phyloP scores from a whole-genome alignment of 1,284 basidiomycete genomes.

The Irpex sp. region DNA sequence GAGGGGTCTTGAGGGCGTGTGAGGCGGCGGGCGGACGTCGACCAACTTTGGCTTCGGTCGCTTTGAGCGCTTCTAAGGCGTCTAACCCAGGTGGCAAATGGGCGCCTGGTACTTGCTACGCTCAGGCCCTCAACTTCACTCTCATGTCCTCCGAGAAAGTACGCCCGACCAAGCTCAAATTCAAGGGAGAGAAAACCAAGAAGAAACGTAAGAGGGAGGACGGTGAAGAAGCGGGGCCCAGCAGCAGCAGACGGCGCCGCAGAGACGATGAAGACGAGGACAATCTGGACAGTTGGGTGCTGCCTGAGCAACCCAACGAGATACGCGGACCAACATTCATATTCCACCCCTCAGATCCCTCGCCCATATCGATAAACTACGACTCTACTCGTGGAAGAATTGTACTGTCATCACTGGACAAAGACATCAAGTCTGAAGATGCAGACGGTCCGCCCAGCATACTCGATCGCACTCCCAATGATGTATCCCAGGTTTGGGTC shows the following conservation, averaged over 20 bases:
- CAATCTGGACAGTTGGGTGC: conserved; percentile 74
- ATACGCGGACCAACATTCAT: conserved; percentile 84
- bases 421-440: conserved; percentile 43
- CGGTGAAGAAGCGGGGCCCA: conserved; percentile 40
- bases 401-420: conserved; percentile 58
- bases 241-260: conserved; percentile 45
- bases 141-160: conserved; percentile 48
- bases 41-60: conserved; percentile 37
- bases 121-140: conserved; percentile 2
- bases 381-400: conserved; percentile 75
- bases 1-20: conserved; percentile 50
- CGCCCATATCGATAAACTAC: conserved; percentile 71
- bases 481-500: conserved; percentile 87
- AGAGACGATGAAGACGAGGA: conserved; percentile 52
- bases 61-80: conserved; percentile 15
- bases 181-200: conserved; percentile 82
- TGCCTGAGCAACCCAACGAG: conserved; percentile 66
- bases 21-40: conserved; percentile 4
- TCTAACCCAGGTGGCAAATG: conserved; percentile 1
- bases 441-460: conserved; percentile 38
- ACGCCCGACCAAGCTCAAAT: conserved; percentile 72
- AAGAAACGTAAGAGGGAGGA: conserved; percentile 75
- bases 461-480: conserved; percentile 65
- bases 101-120: background rate
- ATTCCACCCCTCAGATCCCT: conserved; percentile 71